These are phyloP conservation scores for Colletotrichum abscissum DNA, from an alignment of 2,329 filamentous ascomycete species.

Conservation along the genomic window DNA sequence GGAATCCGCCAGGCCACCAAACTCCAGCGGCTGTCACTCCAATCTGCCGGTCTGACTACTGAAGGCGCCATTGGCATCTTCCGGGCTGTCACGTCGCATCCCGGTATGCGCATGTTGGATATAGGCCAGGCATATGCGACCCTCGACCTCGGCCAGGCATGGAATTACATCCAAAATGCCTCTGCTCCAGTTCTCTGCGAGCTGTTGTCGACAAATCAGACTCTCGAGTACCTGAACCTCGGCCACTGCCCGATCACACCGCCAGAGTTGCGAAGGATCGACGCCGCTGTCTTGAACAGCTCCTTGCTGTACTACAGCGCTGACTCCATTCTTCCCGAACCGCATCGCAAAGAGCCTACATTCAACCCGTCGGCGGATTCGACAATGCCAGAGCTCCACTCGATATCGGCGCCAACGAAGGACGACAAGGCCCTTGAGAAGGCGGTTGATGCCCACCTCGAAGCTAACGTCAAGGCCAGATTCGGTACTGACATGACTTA, in stretches of 20 bases:
- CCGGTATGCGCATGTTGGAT: constrained; percentile 51
- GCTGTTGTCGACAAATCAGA: constrained; percentile 46
- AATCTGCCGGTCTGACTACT: constrained; percentile 56
- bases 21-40: constrained; percentile 51
- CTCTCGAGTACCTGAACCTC: constrained; percentile 55
- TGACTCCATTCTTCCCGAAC: constrained; percentile 49
- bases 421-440: constrained; percentile 38
- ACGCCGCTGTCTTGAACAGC: constrained; percentile 43
- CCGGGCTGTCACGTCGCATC: constrained; percentile 47
- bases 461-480: constrained; percentile 43
- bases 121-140: constrained; percentile 60
- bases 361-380: constrained; percentile 43
- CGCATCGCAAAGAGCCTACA: constrained; percentile 35
- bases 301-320: constrained; percentile 52
- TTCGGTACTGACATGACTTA: constrained; percentile 47
- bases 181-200: constrained; percentile 46
- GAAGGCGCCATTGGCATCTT: constrained; percentile 51
- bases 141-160: constrained; percentile 55
- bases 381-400: constrained; percentile 23
- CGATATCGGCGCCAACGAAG: constrained; percentile 9
- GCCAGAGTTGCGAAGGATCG: constrained; percentile 42
- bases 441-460: constrained; percentile 44
- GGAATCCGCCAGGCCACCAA: constrained; percentile 46
- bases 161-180: constrained; percentile 58
- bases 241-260: constrained; percentile 49